phyloP scores from a whole-genome alignment of 83 land plant species.

The Picea mariana region DNA sequence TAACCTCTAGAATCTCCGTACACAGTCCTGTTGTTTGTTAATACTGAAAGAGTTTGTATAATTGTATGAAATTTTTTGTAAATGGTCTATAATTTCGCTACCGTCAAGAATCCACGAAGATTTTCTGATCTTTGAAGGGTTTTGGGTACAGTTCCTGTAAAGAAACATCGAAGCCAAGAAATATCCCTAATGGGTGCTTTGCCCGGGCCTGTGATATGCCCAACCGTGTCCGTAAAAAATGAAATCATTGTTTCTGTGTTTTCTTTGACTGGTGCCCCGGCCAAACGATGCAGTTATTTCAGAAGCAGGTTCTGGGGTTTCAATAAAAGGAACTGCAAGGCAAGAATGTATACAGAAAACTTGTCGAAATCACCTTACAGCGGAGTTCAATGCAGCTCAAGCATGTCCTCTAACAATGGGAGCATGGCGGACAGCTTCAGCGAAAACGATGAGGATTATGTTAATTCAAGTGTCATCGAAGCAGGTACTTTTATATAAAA shows the following conservation, averaged over 20 bases:
- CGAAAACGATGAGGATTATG: conserved; percentile 80
- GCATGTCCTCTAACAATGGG: conserved; percentile 55
- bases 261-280: conserved; percentile 1
- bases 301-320: conserved; percentile 43
- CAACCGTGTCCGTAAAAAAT: neutral
- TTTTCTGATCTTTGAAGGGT: neutral
- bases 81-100: neutral
- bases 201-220: conserved; percentile 17
- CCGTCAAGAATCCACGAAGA: neutral
- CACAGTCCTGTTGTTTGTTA: too few species aligned
- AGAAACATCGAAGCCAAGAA: too few species aligned
- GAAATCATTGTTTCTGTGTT: conserved; percentile 2
- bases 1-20: too few species aligned
- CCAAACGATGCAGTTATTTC: neutral
- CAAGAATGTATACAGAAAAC: neutral
- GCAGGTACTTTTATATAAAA: conserved; percentile 45
- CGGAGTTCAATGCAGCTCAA: conserved; percentile 36
- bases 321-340: neutral
- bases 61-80: neutral
- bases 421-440: conserved; percentile 73
- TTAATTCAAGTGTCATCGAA: conserved; percentile 78
- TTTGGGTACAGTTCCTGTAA: neutral
- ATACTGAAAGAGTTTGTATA: neutral
- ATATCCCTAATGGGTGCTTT: neutral
- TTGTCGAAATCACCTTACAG: conserved; percentile 10